Conservation (phyloP, 2,329 filamentous ascomycete genomes). For the Hypoxylon sp. region DNA sequence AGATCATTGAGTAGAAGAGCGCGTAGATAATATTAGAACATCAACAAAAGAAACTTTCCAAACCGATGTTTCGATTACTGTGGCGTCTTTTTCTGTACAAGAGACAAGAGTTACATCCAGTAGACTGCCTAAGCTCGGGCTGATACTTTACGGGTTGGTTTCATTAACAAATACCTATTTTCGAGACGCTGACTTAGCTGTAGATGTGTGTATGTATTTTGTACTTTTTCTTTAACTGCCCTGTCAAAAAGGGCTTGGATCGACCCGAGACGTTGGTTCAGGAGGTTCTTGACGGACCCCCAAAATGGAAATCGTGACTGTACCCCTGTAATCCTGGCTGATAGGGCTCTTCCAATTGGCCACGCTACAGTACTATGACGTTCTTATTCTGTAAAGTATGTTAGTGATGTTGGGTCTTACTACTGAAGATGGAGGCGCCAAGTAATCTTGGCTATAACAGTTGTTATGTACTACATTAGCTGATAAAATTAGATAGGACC, state of each 20-base stretch:
- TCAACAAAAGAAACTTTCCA: not conserved
- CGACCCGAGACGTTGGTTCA: constrained; percentile 1
- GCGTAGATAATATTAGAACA: not conserved
- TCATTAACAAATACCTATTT: no score
- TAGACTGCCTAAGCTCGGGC: not conserved
- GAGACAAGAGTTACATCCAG: no score
- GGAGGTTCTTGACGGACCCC: constrained; percentile 10
- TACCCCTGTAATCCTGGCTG: not conserved
- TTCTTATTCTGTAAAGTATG: not conserved
- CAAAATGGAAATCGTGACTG: not conserved
- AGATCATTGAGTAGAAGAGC: not conserved
- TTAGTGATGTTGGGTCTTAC: constrained; percentile 11
- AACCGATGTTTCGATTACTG: not conserved
- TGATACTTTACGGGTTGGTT: not conserved
- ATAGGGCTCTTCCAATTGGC: constrained; percentile 4
- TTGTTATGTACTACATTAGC: not conserved
- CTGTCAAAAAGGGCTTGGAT: not conserved
- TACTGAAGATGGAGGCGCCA: constrained; percentile 2
- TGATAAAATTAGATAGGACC: constrained; percentile 2
- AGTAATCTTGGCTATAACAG: not conserved
- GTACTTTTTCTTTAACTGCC: no score
- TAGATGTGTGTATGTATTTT: no score
- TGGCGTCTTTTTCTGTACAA: not conserved
- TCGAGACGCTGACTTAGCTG: not conserved
- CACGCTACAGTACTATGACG: not conserved